Conservation (phyloP, 2,329 filamentous ascomycete species). For the Cercospora sp. region DNA sequence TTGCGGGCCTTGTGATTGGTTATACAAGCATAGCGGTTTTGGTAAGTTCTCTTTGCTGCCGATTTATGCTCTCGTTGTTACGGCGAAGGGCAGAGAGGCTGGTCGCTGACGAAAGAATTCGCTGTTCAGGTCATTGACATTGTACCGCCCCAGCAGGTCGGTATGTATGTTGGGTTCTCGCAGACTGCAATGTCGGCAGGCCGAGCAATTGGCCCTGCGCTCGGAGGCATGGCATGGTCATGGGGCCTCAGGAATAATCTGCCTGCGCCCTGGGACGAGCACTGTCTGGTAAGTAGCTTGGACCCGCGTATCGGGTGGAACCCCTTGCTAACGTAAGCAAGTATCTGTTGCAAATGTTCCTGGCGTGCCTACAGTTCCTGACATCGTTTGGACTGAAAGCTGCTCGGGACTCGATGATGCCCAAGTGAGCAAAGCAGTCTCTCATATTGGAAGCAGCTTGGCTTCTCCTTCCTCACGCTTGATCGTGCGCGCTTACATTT, state of each 20-base stretch:
- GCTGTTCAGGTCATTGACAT: neutral
- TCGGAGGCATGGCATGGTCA: neutral
- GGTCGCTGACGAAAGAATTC: neutral
- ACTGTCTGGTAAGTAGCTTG: neutral
- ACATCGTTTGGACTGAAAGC: neutral
- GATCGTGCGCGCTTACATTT: neutral
- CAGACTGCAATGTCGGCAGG: neutral
- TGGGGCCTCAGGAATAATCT: neutral
- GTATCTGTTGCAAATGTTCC: neutral
- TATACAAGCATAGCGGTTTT: neutral
- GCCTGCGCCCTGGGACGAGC: neutral
- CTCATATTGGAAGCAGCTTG: neutral
- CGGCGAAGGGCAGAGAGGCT: neutral
- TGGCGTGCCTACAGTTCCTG: neutral
- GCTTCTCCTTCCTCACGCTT: neutral
- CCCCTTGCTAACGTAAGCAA: neutral
- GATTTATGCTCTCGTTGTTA: neutral
- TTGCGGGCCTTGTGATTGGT: neutral
- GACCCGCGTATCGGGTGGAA: neutral
- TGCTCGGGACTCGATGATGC: neutral
- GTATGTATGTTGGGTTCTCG: neutral
- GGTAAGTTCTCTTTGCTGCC: neutral
- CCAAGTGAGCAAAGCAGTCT: neutral
- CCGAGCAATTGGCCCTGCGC: neutral
- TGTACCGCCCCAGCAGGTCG: neutral